Conservation (phyloP, 345 rosid species). For the Populus pruinosa region DNA sequence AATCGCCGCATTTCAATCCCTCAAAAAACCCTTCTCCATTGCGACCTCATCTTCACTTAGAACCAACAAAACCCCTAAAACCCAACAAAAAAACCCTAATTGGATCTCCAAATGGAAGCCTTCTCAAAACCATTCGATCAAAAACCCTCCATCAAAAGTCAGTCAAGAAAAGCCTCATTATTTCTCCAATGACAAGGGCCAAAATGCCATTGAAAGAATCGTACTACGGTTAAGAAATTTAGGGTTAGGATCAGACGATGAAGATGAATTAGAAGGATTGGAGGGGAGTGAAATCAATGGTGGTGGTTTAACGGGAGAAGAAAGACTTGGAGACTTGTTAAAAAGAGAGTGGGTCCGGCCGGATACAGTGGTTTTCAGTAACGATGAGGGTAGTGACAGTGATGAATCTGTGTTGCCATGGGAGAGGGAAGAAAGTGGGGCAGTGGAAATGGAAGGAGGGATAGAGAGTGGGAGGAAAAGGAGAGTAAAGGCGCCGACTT, state of each 20-base stretch:
- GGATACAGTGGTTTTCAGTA: constrained; percentile 43
- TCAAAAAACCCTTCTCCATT: constrained; percentile 35
- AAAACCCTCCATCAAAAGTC: constrained; percentile 11
- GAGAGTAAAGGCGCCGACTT: constrained; percentile 60
- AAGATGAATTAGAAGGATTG: constrained; percentile 34
- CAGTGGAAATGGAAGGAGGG: constrained; percentile 6
- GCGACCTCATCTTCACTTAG: constrained; percentile 21
- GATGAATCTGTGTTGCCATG: constrained; percentile 48
- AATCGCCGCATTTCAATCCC: constrained; percentile 25
- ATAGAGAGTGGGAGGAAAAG: constrained; percentile 34
- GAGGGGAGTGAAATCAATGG: constrained; percentile 24
- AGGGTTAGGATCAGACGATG: constrained; percentile 70
- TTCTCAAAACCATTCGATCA: neutral
- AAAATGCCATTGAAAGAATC: constrained; percentile 73
- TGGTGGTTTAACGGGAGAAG: constrained; percentile 60
- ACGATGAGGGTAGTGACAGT: constrained; percentile 37
- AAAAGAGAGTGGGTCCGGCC: constrained; percentile 88
- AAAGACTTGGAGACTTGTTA: constrained; percentile 73
- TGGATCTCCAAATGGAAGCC: constrained; percentile 51
- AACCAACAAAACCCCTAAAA: constrained; percentile 34
- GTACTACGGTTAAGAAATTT: constrained; percentile 79
- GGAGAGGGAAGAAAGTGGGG: constrained; percentile 49
- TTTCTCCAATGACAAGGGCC: constrained; percentile 41
- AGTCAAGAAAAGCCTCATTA: constrained; percentile 23
- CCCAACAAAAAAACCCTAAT: constrained; percentile 35